Conservation (phyloP, 225 moss, liverwort and hornwort genomes). For the Marchantia polymorpha region DNA sequence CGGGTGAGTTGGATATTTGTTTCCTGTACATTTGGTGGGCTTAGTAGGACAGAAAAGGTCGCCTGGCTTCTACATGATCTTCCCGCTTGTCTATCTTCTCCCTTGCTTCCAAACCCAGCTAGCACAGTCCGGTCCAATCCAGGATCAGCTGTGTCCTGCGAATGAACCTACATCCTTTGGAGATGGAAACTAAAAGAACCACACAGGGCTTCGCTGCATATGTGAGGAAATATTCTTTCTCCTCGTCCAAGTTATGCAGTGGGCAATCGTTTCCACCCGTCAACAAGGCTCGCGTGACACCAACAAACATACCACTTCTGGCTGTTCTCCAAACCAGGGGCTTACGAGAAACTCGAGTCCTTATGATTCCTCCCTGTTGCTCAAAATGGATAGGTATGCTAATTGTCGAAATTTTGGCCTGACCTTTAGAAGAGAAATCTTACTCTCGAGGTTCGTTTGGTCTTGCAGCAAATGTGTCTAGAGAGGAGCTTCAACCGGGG, state of each 20-base stretch:
- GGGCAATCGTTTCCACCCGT: not conserved
- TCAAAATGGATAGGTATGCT: too few species aligned
- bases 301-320: too few species aligned
- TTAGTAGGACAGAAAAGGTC: not conserved
- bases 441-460: too few species aligned
- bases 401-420: too few species aligned
- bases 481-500: too few species aligned
- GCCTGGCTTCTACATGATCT: not conserved
- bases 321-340: too few species aligned
- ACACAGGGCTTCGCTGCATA: not conserved
- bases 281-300: too few species aligned
- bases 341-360: too few species aligned
- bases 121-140: not conserved
- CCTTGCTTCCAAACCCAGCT: not conserved
- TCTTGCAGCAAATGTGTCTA: too few species aligned
- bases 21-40: not conserved
- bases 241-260: not conserved
- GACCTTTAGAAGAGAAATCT: too few species aligned
- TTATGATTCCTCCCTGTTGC: too few species aligned
- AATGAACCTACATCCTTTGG: not conserved
- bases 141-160: not conserved
- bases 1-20: not conserved
- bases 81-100: not conserved
- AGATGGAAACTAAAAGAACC: too few species aligned
- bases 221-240: not conserved